Evolutionary conservation across 139 green algal species (phyloP).

Genomic region (Chlamydomonas applanata): DNA sequence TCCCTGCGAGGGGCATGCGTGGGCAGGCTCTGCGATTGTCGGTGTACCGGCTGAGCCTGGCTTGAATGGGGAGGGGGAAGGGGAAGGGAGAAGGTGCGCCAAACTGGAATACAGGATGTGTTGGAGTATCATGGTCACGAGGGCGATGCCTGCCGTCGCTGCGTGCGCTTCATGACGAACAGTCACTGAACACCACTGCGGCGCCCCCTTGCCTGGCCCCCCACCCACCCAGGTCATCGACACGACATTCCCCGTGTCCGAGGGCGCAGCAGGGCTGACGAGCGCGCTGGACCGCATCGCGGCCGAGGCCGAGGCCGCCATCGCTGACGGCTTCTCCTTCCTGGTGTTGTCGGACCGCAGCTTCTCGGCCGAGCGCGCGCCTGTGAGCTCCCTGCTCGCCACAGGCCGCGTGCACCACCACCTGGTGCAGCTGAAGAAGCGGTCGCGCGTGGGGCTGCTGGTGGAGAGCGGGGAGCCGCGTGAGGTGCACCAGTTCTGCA

Average conservation of each 20-base stretch:
- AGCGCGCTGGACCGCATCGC: slow-evolving; percentile 73
- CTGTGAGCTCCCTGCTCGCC: slow-evolving; percentile 82
- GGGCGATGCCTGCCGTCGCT: no score
- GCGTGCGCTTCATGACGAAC: no score
- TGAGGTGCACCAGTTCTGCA: slow-evolving; percentile 92
- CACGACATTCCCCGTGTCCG: slow-evolving; percentile 72
- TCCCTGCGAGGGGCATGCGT: no score
- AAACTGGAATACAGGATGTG: no score
- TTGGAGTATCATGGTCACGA: no score
- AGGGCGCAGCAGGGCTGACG: slow-evolving; percentile 72
- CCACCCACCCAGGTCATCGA: slow-evolving; percentile 68
- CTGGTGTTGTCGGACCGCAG: slow-evolving; percentile 76
- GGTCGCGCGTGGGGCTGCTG: slow-evolving; percentile 73
- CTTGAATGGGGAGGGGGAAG: no score
- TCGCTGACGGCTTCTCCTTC: slow-evolving; percentile 76
- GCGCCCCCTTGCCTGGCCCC: not conserved
- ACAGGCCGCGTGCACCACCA: slow-evolving; percentile 88
- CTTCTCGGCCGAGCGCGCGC: slow-evolving; percentile 57
- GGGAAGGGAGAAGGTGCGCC: no score
- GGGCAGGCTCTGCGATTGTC: no score
- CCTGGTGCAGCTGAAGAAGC: slow-evolving; percentile 70
- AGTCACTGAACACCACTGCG: no score
- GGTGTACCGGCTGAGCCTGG: no score
- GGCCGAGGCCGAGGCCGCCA: slow-evolving; percentile 68
- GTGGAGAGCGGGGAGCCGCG: slow-evolving; percentile 78